These are phyloP conservation scores for Lecanicillium sp. DNA, from an alignment of 2,329 filamentous ascomycete genomes.

Conservation along the genomic window DNA sequence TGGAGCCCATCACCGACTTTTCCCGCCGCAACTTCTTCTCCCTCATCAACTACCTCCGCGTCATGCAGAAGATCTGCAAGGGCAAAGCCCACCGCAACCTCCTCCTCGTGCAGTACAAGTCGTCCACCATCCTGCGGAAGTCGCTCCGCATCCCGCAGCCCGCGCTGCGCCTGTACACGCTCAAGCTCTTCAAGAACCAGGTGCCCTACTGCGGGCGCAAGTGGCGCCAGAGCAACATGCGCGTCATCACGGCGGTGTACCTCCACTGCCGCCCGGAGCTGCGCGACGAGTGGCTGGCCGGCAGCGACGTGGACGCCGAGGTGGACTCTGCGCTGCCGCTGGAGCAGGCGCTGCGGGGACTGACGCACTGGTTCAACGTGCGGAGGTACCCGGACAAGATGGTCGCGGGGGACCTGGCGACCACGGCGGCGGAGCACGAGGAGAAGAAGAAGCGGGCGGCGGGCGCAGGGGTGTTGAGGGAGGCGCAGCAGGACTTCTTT, in stretches of 20 bases:
- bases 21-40: conserved; percentile 94
- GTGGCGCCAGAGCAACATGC: conserved; percentile 98
- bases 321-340: conserved; percentile 89
- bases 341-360: conserved; percentile 79
- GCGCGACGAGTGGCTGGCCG: conserved; percentile 89
- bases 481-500: conserved; percentile 67
- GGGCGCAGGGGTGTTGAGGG: neutral
- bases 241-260: conserved; percentile 95
- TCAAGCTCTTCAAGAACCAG: conserved; percentile 98
- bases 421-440: conserved; percentile 54
- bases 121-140: conserved; percentile 84
- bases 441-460: neutral
- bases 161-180: conserved; percentile 81
- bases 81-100: conserved; percentile 92
- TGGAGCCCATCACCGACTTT: conserved; percentile 78
- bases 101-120: conserved; percentile 92
- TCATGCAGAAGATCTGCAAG: conserved; percentile 97
- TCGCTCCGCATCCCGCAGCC: conserved; percentile 85
- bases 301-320: conserved; percentile 85
- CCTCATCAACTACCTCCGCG: conserved; percentile 87
- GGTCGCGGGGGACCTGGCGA: conserved; percentile 47
- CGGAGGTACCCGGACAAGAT: conserved; percentile 75
- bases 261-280: conserved; percentile 88
- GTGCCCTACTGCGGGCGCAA: conserved; percentile 97
- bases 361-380: conserved; percentile 95